Percentiles rank a stretch among this genome's conserved stretches.
Evolutionary conservation across 768 basidiomycete species (phyloP).

Genomic region (Lentinula aciculospora): DNA sequence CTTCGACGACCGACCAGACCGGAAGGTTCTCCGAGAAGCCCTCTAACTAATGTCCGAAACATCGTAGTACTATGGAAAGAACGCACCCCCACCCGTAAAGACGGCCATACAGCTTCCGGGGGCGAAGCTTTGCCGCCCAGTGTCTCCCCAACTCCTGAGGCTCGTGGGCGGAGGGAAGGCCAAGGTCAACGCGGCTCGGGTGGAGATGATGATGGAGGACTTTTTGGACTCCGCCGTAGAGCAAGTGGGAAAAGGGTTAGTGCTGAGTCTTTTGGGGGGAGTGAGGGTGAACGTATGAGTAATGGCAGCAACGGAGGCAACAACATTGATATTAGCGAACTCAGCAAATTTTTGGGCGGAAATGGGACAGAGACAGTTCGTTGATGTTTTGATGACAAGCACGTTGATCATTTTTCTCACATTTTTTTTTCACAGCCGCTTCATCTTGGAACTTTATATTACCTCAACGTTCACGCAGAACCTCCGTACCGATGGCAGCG

Average conservation of each 20-base stretch:
- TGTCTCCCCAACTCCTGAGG: slow-evolving; percentile 7
- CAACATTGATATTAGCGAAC: slow-evolving; percentile 7
- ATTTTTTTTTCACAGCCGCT: slow-evolving; percentile 59
- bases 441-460: slow-evolving; percentile 84
- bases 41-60: slow-evolving; percentile 70
- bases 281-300: neutral
- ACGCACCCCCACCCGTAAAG: slow-evolving; percentile 43
- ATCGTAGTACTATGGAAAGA: slow-evolving; percentile 81
- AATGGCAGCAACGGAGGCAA: neutral
- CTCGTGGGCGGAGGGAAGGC: neutral
- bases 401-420: slow-evolving; percentile 12
- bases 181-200: neutral
- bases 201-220: slow-evolving; percentile 27
- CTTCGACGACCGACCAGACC: slow-evolving; percentile 50
- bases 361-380: slow-evolving; percentile 36
- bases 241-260: slow-evolving; percentile 15
- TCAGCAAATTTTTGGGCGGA: slow-evolving; percentile 3
- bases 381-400: slow-evolving; percentile 12
- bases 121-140: neutral
- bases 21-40: slow-evolving; percentile 57
- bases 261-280: neutral
- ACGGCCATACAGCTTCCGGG: neutral
- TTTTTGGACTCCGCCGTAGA: slow-evolving; percentile 46
- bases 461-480: slow-evolving; percentile 84
- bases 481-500: slow-evolving; percentile 78